A percentile compares a stretch with the other conserved stretches of the same genome.
Evolutionary conservation across 352 stramenopile species (phyloP).

Genomic region (Phytophthora cajani): DNA sequence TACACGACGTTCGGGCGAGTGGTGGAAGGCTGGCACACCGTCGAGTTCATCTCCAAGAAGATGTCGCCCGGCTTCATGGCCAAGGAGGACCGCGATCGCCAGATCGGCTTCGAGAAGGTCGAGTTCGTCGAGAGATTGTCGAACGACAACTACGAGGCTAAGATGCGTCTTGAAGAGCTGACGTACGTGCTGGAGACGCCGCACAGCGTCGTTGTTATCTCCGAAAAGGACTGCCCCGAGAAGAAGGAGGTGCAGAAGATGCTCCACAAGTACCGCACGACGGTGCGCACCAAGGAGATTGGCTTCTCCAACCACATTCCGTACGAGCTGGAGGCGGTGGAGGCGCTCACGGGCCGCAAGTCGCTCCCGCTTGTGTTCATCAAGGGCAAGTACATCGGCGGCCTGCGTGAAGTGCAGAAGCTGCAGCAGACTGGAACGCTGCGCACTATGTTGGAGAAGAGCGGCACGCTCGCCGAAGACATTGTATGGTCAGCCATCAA

Average conservation of each 20-base stretch:
- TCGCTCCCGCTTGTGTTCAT: constrained; percentile 97
- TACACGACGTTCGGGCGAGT: constrained; percentile 86
- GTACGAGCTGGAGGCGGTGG: constrained; percentile 81
- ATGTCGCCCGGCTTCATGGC: constrained; percentile 72
- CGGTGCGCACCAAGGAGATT: constrained; percentile 64
- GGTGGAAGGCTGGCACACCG: constrained; percentile 78
- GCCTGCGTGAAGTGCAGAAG: constrained; percentile 93
- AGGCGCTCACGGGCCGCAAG: constrained; percentile 89
- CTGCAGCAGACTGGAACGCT: constrained; percentile 86
- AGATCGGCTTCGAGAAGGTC: constrained; percentile 77
- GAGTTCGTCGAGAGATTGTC: constrained; percentile 68
- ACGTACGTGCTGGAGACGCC: constrained; percentile 72
- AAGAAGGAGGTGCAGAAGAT: constrained; percentile 89
- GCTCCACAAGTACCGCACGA: constrained; percentile 74
- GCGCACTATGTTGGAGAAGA: constrained; percentile 83
- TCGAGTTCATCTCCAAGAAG: constrained; percentile 78
- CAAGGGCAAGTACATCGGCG: constrained; percentile 92
- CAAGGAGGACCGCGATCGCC: constrained; percentile 69
- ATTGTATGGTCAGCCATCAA: constrained; percentile 79
- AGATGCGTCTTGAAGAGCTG: constrained; percentile 74
- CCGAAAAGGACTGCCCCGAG: constrained; percentile 94
- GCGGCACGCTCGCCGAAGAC: constrained; percentile 70
- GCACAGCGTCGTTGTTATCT: constrained; percentile 94
- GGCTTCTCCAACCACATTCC: constrained; percentile 61
- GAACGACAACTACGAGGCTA: constrained; percentile 64